Percentiles rank a stretch among this genome's conserved stretches.
phyloP scores from a whole-genome alignment of 202 grass and related monocot species.

The Panicum hallii region DNA sequence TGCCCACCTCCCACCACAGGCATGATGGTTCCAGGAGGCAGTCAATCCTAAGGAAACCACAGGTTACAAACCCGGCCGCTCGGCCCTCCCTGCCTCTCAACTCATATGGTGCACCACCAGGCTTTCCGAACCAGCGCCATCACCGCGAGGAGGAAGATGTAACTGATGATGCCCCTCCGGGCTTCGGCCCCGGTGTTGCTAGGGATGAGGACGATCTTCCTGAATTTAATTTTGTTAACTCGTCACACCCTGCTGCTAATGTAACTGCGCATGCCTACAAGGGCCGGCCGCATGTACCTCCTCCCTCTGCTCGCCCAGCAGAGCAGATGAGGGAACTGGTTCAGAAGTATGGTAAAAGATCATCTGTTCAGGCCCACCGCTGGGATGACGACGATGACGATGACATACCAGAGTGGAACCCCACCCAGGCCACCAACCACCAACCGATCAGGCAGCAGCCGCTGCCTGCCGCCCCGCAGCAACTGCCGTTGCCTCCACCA shows the following conservation, averaged over 20 bases:
- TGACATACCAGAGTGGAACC: conserved; percentile 95
- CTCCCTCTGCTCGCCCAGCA: conserved; percentile 50
- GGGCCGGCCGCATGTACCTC: conserved; percentile 47
- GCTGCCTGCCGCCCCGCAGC: conserved; percentile 21
- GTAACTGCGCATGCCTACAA: conserved; percentile 59
- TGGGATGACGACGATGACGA: conserved; percentile 77
- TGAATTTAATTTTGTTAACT: conserved; percentile 74
- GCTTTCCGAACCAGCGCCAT: conserved; percentile 44
- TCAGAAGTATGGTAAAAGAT: conserved; percentile 77
- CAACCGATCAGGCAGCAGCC: conserved; percentile 48
- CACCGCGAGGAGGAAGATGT: conserved; percentile 63
- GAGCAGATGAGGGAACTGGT: conserved; percentile 69
- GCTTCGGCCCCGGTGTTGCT: conserved; percentile 82
- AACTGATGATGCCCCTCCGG: conserved; percentile 86
- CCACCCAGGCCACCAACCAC: conserved; percentile 47
- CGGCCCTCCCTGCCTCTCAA: conserved; percentile 54
- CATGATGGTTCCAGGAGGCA: conserved; percentile 68
- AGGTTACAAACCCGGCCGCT: conserved; percentile 47
- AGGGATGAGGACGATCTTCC: conserved; percentile 71
- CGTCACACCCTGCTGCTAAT: conserved; percentile 60
- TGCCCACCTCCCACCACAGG: conserved; percentile 53
- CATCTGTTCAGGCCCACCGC: conserved; percentile 41
- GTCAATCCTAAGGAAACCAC: conserved; percentile 59
- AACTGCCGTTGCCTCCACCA: conserved; percentile 39
- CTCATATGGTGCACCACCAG: conserved; percentile 47